These are phyloP conservation scores for Coemansia sp. DNA, from an alignment of 192 early-diverging fungal genomes.

Conservation along the genomic window DNA sequence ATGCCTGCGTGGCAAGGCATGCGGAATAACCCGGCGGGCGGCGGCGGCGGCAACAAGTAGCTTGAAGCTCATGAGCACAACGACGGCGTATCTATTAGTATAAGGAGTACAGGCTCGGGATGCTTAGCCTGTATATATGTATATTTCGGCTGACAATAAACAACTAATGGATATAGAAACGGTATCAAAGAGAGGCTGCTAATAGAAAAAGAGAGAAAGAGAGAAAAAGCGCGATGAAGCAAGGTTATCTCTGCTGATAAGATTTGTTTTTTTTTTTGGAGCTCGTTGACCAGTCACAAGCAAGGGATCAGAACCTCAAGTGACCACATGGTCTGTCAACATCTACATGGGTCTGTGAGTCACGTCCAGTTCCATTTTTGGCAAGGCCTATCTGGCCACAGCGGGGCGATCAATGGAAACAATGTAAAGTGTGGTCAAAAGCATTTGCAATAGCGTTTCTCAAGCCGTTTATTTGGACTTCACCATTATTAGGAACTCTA, in stretches of 20 bases:
- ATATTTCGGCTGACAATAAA: too few species aligned
- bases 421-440: too few species aligned
- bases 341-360: too few species aligned
- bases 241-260: background rate
- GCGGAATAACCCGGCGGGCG: slow-evolving; percentile 22
- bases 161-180: slow-evolving; percentile 4
- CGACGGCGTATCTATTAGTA: background rate
- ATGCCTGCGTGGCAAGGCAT: slow-evolving; percentile 16
- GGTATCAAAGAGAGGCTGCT: background rate
- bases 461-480: too few species aligned
- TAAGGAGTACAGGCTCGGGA: background rate
- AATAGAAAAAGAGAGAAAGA: background rate
- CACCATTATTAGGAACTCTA: too few species aligned
- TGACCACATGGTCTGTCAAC: background rate
- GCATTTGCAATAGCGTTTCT: too few species aligned
- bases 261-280: background rate
- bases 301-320: background rate
- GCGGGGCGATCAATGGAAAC: too few species aligned
- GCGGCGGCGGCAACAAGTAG: slow-evolving; percentile 52
- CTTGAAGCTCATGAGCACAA: slow-evolving; percentile 43
- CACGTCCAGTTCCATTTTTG: too few species aligned
- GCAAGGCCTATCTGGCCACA: too few species aligned
- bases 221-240: too few species aligned
- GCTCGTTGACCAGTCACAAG: background rate
- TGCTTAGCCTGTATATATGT: too few species aligned